These are phyloP conservation scores for Populus hybrid DNA, from an alignment of 441 rosid species.

Conservation along the genomic window DNA sequence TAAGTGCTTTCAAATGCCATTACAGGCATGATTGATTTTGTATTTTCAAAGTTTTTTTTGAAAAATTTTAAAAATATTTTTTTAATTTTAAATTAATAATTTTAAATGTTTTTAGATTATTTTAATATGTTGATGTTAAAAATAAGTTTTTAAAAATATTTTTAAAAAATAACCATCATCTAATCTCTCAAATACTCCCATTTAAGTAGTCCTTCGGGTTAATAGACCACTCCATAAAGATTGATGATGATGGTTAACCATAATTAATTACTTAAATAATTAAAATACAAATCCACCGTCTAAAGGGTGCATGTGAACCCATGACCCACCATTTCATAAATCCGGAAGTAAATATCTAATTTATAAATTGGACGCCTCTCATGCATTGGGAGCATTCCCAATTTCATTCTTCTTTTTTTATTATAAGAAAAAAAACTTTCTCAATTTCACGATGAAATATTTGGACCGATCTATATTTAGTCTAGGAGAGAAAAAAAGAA, in stretches of 20 bases:
- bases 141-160: too few species aligned
- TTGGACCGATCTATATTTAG: neutral
- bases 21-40: too few species aligned
- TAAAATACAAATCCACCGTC: neutral
- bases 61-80: too few species aligned
- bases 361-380: neutral
- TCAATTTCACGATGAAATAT: neutral
- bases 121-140: too few species aligned
- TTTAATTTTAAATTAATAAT: too few species aligned
- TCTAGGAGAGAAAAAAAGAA: neutral
- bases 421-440: neutral
- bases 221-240: neutral
- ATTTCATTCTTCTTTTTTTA: neutral
- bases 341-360: neutral
- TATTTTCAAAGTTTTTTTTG: too few species aligned
- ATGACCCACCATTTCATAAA: slow-evolving; percentile 4
- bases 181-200: too few species aligned
- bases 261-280: neutral
- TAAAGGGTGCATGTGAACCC: slow-evolving; percentile 14
- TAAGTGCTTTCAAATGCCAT: neutral
- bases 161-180: too few species aligned
- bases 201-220: neutral
- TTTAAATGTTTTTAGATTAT: too few species aligned
- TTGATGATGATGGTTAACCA: neutral
- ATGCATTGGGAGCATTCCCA: neutral